Conservation (phyloP, 169 alveolate species). For the Eimeria necatrix region DNA sequence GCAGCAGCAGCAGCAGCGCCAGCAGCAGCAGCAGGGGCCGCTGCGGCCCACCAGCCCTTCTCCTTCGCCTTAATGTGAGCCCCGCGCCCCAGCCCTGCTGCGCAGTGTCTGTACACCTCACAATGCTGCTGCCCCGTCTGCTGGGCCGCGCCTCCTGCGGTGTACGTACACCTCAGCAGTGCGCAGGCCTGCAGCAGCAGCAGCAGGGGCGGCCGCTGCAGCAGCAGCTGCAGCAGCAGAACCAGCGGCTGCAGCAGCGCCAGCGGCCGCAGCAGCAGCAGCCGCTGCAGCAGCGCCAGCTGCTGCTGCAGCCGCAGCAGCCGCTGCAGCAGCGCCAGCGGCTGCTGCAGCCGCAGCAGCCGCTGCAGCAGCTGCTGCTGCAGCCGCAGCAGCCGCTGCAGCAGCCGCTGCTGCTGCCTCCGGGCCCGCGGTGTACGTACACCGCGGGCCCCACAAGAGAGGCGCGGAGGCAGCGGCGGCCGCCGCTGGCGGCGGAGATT, state of each 20-base stretch:
- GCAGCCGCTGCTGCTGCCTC: not conserved
- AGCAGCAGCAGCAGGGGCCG: not conserved
- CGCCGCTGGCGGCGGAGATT: not conserved
- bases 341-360: too few relatives aligned
- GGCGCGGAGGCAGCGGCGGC: not conserved
- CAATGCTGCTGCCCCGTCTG: not conserved
- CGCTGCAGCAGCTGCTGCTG: not conserved
- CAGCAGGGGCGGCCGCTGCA: not conserved
- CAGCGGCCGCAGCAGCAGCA: too few relatives aligned
- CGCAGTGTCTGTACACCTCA: not conserved
- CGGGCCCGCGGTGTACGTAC: not conserved
- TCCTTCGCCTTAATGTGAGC: not conserved
- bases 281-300: too few relatives aligned
- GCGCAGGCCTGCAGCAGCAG: not conserved
- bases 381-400: not conserved
- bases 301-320: not conserved
- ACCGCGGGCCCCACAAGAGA: too few relatives aligned
- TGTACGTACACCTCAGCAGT: not conserved
- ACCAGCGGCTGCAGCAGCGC: too few relatives aligned
- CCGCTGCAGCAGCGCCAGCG: too few relatives aligned
- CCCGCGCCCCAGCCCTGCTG: not conserved
- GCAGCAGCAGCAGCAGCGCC: not conserved
- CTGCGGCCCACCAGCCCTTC: not conserved
- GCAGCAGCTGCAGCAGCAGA: not conserved
- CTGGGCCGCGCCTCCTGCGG: not conserved